A percentile compares a stretch with the other conserved stretches of the same genome.
Conservation (phyloP, 2,329 filamentous ascomycete genomes). For the Chaetothyriales sp. region DNA sequence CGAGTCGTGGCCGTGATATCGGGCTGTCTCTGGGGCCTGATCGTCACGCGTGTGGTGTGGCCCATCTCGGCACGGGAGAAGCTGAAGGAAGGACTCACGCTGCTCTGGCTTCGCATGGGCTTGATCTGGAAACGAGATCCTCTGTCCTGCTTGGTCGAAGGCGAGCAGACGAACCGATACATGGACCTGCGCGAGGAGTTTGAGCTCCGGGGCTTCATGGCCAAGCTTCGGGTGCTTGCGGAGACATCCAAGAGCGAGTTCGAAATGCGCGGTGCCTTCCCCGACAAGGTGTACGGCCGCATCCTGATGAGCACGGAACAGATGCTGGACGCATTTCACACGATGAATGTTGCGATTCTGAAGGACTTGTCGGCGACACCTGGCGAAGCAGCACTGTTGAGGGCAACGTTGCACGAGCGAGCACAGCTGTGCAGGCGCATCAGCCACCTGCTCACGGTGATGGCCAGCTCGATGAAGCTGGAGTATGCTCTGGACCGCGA, state of each 20-base stretch:
- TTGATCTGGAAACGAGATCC: conserved; percentile 94
- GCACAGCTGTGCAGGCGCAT: conserved; percentile 73
- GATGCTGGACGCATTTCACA: conserved; percentile 86
- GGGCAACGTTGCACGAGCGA: conserved; percentile 66
- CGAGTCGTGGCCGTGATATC: conserved; percentile 73
- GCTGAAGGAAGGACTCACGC: conserved; percentile 73
- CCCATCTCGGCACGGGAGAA: conserved; percentile 81
- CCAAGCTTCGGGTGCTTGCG: conserved; percentile 60
- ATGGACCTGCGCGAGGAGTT: conserved; percentile 81
- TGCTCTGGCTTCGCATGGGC: conserved; percentile 90
- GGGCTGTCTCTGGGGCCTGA: conserved; percentile 82
- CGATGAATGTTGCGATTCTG: conserved; percentile 84
- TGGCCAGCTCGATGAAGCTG: conserved; percentile 85
- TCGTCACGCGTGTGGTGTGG: conserved; percentile 82
- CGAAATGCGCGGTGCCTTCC: conserved; percentile 77
- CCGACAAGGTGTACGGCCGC: conserved; percentile 54
- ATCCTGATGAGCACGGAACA: conserved; percentile 69
- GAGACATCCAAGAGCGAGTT: conserved; percentile 69
- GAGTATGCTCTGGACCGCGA: conserved; percentile 79
- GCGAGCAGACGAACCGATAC: conserved; percentile 49
- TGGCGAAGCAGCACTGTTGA: conserved; percentile 68
- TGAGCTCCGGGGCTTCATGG: conserved; percentile 66
- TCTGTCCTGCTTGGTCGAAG: conserved; percentile 56
- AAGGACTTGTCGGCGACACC: conserved; percentile 62
- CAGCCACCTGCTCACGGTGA: conserved; percentile 71